A percentile compares a stretch with the other conserved stretches of the same genome.
Conservation (phyloP, 1,284 basidiomycete species). For the Apiotrichum gamsii region DNA sequence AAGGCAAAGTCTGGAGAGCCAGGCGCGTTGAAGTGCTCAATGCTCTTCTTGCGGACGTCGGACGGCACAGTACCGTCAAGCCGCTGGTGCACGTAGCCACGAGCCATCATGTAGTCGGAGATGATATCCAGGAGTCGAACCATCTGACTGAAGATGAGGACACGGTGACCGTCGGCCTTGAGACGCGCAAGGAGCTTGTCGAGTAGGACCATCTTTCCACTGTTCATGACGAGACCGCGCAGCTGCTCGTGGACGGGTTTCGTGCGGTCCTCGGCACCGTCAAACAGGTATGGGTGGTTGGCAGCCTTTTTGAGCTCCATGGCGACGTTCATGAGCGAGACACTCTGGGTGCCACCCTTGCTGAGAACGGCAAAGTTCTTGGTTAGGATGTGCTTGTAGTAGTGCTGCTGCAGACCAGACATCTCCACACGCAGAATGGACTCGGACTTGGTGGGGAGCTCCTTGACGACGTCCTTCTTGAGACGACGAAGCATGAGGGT, state of each 20-base stretch:
- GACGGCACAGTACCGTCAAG: constrained; percentile 71
- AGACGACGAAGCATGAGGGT: constrained; percentile 90
- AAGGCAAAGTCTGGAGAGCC: constrained; percentile 71
- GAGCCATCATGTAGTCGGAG: constrained; percentile 87
- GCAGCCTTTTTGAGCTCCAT: constrained; percentile 98
- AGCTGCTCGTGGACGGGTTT: constrained; percentile 69
- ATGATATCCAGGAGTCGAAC: constrained; percentile 98
- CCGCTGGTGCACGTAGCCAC: constrained; percentile 77
- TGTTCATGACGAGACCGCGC: constrained; percentile 95
- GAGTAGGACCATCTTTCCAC: constrained; percentile 93
- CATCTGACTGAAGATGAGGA: constrained; percentile 99
- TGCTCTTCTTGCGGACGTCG: constrained; percentile 75
- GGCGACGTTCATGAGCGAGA: constrained; percentile 89
- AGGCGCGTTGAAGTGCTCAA: constrained; percentile 69
- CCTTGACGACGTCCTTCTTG: constrained; percentile 96
- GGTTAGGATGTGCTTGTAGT: constrained; percentile 96
- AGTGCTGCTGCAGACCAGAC: constrained; percentile 93
- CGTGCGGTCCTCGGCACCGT: constrained; percentile 78
- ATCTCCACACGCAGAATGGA: constrained; percentile 96
- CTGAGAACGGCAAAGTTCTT: constrained; percentile 92
- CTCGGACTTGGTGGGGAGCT: constrained; percentile 95
- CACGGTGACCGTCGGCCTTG: constrained; percentile 86
- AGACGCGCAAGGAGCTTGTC: constrained; percentile 88
- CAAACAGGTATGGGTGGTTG: constrained; percentile 97
- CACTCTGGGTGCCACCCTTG: constrained; percentile 78